Evolutionary conservation across 179 eudicot species (phyloP), one percentile per base, ranked within the genome.

Genomic region (Heliamphora pulchella): DNA sequence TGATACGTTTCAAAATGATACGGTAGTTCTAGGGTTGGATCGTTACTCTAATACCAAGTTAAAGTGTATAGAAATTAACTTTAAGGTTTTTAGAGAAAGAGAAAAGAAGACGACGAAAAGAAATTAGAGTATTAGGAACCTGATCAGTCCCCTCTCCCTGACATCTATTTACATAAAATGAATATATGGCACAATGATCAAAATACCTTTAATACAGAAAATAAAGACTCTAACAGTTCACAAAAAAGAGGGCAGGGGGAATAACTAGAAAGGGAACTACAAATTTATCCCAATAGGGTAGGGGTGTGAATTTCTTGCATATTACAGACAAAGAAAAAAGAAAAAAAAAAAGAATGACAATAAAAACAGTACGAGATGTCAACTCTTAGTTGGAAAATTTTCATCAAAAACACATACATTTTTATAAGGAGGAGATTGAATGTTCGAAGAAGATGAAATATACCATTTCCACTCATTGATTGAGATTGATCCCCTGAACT

Each of bases 401-500:
- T 22, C 63, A 69, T 39, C 61, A 43, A 46, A 61, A 71, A 71
- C 47, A 77, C 5, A 62, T 55, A 41, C 18, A 72, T 53, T 31
- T 31, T 31, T 31, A 47, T 41, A 17, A 65, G 53, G 8, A 73
- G 18, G 67, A 44, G 54, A 69, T 64, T n/a, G 15, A 8, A 55
- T 69, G 47, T 50, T 18, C 43, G 20, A 43, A 77, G 58, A 53
- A 80, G 31, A 75, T 64, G 76, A 76, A 39, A 84, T 54, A 63
- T 90, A 95, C 98, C 98, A 94, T 95, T 95, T 84, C 97, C 97
- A 86, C 88, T 88, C 80, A 84, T 84, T 1, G 97, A 86, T 81
- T 95, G 97, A 43, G 98, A 84, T 84, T 95, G 98, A 81, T 95
- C 97, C 72, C 98, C 98, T 41, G 97, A 84, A 83, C 96, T 91